These are phyloP conservation scores for Populus tremula DNA, from an alignment of 345 rosid species.

Conservation along the genomic window DNA sequence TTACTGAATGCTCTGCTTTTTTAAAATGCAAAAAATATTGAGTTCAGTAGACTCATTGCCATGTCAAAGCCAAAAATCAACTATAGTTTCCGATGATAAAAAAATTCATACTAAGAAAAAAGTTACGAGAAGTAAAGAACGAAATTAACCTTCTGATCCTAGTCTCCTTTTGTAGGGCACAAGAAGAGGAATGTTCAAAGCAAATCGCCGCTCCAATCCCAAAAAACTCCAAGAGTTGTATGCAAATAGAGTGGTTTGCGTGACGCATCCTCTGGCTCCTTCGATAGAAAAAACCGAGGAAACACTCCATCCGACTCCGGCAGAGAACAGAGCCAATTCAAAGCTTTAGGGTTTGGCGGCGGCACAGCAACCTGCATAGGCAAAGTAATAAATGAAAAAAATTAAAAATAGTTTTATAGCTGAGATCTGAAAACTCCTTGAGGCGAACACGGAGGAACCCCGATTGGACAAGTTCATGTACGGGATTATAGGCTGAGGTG, in stretches of 20 bases:
- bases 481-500: no score
- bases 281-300: conserved; percentile 78
- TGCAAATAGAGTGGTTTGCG: conserved; percentile 52
- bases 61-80: neutral
- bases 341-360: conserved; percentile 72
- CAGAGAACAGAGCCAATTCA: conserved; percentile 75
- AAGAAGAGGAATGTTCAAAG: conserved; percentile 44
- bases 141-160: conserved; percentile 48
- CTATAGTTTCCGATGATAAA: no score
- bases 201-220: conserved; percentile 78
- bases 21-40: neutral
- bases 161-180: conserved; percentile 23
- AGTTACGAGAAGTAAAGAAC: neutral
- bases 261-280: conserved; percentile 46
- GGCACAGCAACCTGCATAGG: conserved; percentile 74
- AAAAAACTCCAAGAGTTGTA: conserved; percentile 57
- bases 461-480: no score
- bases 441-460: conserved; percentile 48
- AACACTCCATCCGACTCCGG: conserved; percentile 50
- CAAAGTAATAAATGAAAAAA: neutral
- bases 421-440: conserved; percentile 66
- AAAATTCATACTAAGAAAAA: neutral
- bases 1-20: neutral
- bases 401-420: conserved; percentile 31
- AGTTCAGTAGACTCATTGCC: neutral